Percentiles rank a stretch among this genome's conserved stretches.
Conservation (phyloP, 805 yeast genomes). For the Limtongozyma cylindracea region DNA sequence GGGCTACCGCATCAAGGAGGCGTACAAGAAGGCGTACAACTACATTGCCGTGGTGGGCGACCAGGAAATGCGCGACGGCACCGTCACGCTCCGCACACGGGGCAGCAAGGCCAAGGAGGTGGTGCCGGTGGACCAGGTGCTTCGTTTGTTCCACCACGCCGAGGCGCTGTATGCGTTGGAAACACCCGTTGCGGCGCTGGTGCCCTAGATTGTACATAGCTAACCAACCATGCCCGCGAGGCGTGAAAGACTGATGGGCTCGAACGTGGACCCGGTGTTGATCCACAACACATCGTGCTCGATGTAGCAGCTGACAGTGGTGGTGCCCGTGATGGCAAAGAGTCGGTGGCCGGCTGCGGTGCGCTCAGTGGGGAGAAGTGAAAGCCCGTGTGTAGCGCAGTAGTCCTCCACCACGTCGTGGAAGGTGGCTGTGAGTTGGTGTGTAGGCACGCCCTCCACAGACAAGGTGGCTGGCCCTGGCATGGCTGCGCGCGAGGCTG, state of each 20-base stretch:
- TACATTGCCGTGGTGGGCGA: conserved; percentile 77
- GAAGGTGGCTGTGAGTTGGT: conserved; percentile 19
- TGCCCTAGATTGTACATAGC: no score
- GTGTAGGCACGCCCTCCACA: conserved; percentile 14
- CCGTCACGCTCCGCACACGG: conserved; percentile 38
- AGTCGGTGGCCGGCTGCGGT: conserved; percentile 12
- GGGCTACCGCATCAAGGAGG: conserved; percentile 61
- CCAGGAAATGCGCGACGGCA: conserved; percentile 35
- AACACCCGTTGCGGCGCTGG: no score
- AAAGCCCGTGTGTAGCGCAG: conserved; percentile 24
- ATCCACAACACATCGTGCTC: conserved; percentile 44
- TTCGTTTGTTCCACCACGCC: no score
- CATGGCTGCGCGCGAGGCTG: no score
- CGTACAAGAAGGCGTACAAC: conserved; percentile 46
- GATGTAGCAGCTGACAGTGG: no score
- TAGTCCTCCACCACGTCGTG: conserved; percentile 39
- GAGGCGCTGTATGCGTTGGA: no score
- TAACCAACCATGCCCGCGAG: no score
- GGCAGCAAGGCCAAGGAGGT: conserved; percentile 17
- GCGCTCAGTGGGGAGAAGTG: conserved; percentile 10
- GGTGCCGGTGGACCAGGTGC: conserved; percentile 18
- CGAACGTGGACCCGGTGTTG: no score
- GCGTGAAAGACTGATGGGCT: no score
- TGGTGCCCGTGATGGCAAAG: no score
- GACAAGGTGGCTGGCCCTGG: no score